These are phyloP conservation scores for Pestalotiopsis sp. DNA, from an alignment of 2,329 filamentous ascomycete genomes.

Conservation along the genomic window DNA sequence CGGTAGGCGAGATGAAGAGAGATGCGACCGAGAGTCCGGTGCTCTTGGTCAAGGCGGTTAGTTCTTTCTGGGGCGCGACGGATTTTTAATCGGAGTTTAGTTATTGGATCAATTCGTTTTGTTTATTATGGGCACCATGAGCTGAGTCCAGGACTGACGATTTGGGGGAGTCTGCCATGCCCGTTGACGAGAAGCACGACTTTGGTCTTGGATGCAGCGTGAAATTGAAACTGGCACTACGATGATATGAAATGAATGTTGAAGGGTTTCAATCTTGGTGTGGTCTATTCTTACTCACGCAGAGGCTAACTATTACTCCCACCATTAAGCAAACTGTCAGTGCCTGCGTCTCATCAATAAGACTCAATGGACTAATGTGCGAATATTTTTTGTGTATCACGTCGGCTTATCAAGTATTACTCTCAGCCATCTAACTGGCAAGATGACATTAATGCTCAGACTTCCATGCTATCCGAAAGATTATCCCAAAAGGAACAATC, in stretches of 20 bases:
- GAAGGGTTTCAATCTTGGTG: too few species aligned
- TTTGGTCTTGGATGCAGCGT: too few species aligned
- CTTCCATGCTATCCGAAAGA: conserved; percentile 6
- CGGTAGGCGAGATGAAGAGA: neutral
- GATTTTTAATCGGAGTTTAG: neutral
- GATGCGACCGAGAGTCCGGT: neutral
- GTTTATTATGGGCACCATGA: neutral
- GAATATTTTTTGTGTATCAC: neutral
- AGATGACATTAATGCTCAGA: neutral
- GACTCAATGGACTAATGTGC: too few species aligned
- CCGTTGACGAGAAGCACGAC: too few species aligned
- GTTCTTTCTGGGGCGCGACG: neutral
- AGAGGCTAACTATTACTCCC: too few species aligned
- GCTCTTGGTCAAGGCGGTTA: neutral
- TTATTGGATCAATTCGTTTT: neutral
- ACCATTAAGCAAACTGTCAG: too few species aligned
- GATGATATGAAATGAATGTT: too few species aligned
- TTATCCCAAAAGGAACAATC: conserved; percentile 1
- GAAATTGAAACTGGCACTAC: too few species aligned
- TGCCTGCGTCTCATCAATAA: too few species aligned
- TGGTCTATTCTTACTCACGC: too few species aligned
- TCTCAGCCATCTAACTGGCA: rapidly evolving
- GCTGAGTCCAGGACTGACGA: too few species aligned
- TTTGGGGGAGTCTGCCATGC: too few species aligned
- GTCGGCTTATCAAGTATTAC: neutral